Evolutionary conservation across 2,329 filamentous ascomycete species (phyloP).

Genomic region (Aspergillus sp.): DNA sequence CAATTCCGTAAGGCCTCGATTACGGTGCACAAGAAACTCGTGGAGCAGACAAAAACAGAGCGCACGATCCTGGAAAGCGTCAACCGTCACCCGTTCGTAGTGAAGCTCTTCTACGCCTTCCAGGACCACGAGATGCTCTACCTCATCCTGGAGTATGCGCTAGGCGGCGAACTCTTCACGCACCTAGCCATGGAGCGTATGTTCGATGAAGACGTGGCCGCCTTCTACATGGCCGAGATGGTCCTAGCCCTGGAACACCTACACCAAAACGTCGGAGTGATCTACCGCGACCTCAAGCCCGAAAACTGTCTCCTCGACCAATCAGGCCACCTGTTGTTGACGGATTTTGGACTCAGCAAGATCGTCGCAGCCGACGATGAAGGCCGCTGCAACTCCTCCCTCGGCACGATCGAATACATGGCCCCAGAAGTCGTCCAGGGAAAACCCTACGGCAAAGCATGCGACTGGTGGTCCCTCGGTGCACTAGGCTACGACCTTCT

Average conservation of each 20-base stretch:
- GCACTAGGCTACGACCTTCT: conserved; percentile 87
- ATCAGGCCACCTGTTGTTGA: conserved; percentile 85
- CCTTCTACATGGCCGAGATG: conserved; percentile 99
- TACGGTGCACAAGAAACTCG: conserved; percentile 87
- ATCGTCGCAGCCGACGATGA: conserved; percentile 64
- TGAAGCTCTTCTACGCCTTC: conserved; percentile 97
- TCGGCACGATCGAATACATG: conserved; percentile 98
- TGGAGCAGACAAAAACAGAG: conserved; percentile 97
- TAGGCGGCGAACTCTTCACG: conserved; percentile 94
- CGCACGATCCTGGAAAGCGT: conserved; percentile 90
- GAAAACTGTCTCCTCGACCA: conserved; percentile 93
- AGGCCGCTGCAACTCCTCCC: conserved; percentile 72
- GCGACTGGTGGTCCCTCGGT: conserved; percentile 98
- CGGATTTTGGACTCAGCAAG: conserved; percentile 95
- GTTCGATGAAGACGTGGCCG: conserved; percentile 80
- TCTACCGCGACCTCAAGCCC: conserved; percentile 95
- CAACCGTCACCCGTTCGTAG: conserved; percentile 93
- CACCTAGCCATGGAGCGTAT: conserved; percentile 89
- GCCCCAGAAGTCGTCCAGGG: conserved; percentile 88
- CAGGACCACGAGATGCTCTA: conserved; percentile 98
- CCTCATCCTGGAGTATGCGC: conserved; percentile 92
- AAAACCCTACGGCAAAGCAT: conserved; percentile 82
- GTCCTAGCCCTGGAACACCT: conserved; percentile 87
- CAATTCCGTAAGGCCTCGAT: conserved; percentile 96
- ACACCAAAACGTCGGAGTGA: conserved; percentile 82